Conservation (phyloP, 108 stramenopile genomes). For the Nitzschia inconspicua region DNA sequence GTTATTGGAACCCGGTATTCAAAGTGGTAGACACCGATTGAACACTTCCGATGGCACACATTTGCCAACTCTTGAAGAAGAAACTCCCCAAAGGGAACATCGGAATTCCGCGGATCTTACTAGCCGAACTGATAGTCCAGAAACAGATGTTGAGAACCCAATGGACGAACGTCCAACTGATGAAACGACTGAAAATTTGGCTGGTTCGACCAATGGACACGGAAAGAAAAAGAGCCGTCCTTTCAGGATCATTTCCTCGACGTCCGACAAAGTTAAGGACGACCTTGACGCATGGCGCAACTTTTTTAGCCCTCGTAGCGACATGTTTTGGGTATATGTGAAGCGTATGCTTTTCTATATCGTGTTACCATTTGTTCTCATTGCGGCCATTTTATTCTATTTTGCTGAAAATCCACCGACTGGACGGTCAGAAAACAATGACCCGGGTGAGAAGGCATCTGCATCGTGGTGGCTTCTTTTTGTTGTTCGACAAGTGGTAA, state of each 20-base stretch:
- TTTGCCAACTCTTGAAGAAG: too few relatives aligned
- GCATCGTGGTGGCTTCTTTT: constrained; percentile 45
- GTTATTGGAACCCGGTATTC: too few relatives aligned
- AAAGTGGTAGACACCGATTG: too few relatives aligned
- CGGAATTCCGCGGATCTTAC: too few relatives aligned
- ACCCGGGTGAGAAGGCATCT: constrained; percentile 5
- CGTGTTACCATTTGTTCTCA: constrained; percentile 11
- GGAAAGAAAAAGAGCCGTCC: neutral
- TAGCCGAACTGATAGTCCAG: too few relatives aligned
- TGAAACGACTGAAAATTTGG: too few relatives aligned
- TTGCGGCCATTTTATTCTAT: constrained; percentile 30
- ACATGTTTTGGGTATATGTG: neutral
- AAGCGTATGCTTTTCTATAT: constrained; percentile 7
- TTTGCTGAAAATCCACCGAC: constrained; percentile 23
- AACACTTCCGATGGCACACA: too few relatives aligned
- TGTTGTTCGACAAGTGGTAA: constrained; percentile 35
- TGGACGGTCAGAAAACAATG: neutral
- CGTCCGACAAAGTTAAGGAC: constrained; percentile 9
- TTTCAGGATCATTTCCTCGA: neutral
- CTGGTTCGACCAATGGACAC: too few relatives aligned
- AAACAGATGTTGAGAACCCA: too few relatives aligned
- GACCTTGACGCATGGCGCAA: constrained; percentile 4
- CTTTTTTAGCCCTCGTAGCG: constrained; percentile 10
- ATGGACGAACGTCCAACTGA: too few relatives aligned
- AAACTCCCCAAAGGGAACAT: too few relatives aligned